Conservation (phyloP, 108 stramenopile genomes). For the Thalassiosira profunda region DNA sequence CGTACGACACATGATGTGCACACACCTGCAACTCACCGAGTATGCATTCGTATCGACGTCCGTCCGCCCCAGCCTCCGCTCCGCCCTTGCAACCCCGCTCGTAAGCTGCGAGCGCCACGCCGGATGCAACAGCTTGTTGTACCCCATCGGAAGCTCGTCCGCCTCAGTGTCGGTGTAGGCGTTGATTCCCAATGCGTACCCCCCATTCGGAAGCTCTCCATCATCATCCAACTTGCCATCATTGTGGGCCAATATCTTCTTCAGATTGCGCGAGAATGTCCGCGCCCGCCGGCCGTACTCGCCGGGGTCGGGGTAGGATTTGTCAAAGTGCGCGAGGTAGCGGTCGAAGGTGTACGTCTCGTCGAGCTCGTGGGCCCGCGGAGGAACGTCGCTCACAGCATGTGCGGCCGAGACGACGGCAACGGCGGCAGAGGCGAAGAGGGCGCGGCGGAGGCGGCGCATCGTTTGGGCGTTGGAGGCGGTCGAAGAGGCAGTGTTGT, state of each 20-base stretch:
- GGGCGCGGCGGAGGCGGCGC: too few relatives aligned
- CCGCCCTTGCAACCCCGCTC: neutral
- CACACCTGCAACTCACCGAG: conserved; percentile 7
- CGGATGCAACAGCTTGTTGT: conserved; percentile 5
- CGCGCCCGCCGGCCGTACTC: conserved; percentile 49
- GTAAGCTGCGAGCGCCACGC: conserved; percentile 7
- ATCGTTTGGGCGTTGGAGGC: too few relatives aligned
- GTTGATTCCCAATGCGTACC: conserved; percentile 64
- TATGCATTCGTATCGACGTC: too few relatives aligned
- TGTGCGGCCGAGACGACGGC: too few relatives aligned
- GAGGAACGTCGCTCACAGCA: conserved; percentile 17
- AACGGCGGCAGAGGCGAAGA: conserved; percentile 4
- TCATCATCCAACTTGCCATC: conserved; percentile 25
- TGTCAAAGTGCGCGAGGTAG: conserved; percentile 52
- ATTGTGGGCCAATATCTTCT: conserved; percentile 65
- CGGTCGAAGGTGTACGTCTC: conserved; percentile 53
- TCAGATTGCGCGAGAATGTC: conserved; percentile 60
- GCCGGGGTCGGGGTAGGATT: conserved; percentile 44
- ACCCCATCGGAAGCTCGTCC: conserved; percentile 19
- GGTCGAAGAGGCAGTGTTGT: too few relatives aligned
- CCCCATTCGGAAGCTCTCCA: conserved; percentile 16
- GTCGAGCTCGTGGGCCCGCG: conserved; percentile 48
- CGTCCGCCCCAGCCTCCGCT: too few relatives aligned
- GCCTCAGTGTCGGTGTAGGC: conserved; percentile 61
- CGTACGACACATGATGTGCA: too few relatives aligned